phyloP scores from a whole-genome alignment of 495 filamentous ascomycete genomes.

The Penicillium coprophilum region DNA sequence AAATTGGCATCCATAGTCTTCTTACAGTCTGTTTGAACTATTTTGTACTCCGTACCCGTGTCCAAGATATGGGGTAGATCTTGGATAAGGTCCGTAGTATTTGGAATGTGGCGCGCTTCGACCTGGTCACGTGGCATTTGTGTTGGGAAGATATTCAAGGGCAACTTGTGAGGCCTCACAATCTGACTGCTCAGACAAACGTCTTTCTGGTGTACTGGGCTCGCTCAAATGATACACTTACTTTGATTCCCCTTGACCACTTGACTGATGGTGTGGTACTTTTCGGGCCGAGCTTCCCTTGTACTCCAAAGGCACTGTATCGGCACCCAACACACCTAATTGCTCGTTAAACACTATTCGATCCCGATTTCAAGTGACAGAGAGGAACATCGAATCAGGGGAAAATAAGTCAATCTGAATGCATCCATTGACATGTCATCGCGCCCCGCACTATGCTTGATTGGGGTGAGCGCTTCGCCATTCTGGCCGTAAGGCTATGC shows the following conservation, averaged over 20 bases:
- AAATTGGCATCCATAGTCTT: no score
- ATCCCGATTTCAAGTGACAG: not conserved
- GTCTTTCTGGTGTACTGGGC: no score
- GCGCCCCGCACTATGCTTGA: not conserved
- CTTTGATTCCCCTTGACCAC: not conserved
- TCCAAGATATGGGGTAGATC: no score
- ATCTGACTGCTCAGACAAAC: no score
- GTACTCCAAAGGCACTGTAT: conserved; percentile 33
- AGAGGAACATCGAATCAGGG: not conserved
- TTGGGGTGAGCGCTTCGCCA: not conserved
- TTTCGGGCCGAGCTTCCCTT: not conserved
- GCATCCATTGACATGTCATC: not conserved
- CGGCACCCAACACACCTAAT: conserved; percentile 32
- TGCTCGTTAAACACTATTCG: not conserved
- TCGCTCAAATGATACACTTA: not conserved
- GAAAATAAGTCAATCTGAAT: no score
- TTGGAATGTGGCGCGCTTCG: no score
- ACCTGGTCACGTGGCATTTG: no score
- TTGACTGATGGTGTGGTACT: not conserved
- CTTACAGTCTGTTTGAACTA: no score
- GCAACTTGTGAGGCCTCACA: no score
- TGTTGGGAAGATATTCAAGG: no score
- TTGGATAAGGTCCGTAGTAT: no score
- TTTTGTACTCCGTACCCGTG: no score
- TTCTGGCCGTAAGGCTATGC: not conserved